Base-by-base conservation (phyloP, 441 rosid species). In the Pelargonium hybrid region DNA sequence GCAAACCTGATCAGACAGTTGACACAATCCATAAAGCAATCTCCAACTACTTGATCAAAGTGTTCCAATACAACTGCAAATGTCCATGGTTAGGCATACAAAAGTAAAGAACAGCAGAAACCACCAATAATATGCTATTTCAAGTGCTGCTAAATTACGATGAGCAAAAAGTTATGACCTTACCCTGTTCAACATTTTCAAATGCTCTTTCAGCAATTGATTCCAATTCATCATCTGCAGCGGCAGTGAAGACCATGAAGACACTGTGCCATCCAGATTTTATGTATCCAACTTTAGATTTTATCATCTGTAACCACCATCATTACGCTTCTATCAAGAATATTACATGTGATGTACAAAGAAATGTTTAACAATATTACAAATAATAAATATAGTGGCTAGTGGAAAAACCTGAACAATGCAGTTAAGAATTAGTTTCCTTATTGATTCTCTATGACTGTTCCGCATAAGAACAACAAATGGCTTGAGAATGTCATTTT, bases 191-290 rank as follows among this genome's bases (percentile, higher is more conserved):
- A 78, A 95, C 98, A 77, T 95, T 95, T 85, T 95, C 99, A 83
- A 95, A 95, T 68, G 99, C 95, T 79, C 90, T 89, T 80, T 95
- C 99, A 85, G 91, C 96, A 82, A 92, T 92, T 41, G 93, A 82
- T 82, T 95, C 98, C 76, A 86, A 71, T 68, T 90, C 93, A 78
- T 92, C 97, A 71, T 92, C 99, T 74, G 99, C 99, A 65, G 99
- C 91, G 47, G 99, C 98, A 2, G 96, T 92, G 80, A 95, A 95
- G 79, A 92, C 86, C 98, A 95, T 92, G 82, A 95, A 95, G 75
- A 92, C 98, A 75, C 99, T 95, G 76, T 76, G 93, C 99, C 99
- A 95, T 72, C 99, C 99, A 67, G 99, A 95, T 81, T 95, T 95
- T 78, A 95, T 95, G 84, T 87, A 90, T 80, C 96, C 98, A 81